Conservation (phyloP, 495 filamentous ascomycete genomes). For the Hypoxylon cercidicola region DNA sequence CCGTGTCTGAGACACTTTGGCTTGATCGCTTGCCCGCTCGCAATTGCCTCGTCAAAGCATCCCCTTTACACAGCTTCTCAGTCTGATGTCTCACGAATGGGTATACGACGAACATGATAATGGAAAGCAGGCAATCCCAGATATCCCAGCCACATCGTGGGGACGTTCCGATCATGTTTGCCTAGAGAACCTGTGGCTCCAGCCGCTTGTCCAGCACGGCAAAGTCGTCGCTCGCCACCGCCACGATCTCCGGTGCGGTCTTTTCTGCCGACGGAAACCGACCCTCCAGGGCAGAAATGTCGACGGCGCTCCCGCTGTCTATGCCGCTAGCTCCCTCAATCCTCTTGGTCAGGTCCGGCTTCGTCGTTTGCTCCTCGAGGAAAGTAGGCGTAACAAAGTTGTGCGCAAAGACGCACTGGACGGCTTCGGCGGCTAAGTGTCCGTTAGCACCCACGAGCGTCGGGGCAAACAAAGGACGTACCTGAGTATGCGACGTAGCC, state of each 20-base stretch:
- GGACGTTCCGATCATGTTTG: not conserved
- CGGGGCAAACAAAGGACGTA: too few species aligned
- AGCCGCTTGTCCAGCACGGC: conserved; percentile 6
- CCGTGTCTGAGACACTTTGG: too few species aligned
- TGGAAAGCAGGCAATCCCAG: not conserved
- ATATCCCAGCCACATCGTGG: not conserved
- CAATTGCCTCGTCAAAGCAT: too few species aligned
- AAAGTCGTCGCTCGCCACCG: conserved; percentile 18
- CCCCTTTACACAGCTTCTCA: not conserved
- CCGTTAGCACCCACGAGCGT: too few species aligned
- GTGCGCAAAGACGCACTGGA: conserved; percentile 50
- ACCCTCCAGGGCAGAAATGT: not conserved
- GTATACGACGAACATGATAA: not conserved
- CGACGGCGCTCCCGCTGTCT: conserved; percentile 1
- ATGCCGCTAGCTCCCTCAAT: conserved; percentile 47
- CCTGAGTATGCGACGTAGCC: conserved; percentile 50
- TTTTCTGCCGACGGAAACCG: not conserved
- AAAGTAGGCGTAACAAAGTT: conserved; percentile 48
- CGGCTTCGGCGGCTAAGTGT: conserved; percentile 45
- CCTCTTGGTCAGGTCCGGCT: conserved; percentile 46
- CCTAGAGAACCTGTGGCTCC: conserved; percentile 3
- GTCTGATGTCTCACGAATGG: not conserved
- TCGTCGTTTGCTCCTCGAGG: conserved; percentile 41
- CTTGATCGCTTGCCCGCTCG: too few species aligned
- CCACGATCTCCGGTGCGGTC: conserved; percentile 18